phyloP scores from a whole-genome alignment of 768 basidiomycete genomes.

The Suillus variegatus region DNA sequence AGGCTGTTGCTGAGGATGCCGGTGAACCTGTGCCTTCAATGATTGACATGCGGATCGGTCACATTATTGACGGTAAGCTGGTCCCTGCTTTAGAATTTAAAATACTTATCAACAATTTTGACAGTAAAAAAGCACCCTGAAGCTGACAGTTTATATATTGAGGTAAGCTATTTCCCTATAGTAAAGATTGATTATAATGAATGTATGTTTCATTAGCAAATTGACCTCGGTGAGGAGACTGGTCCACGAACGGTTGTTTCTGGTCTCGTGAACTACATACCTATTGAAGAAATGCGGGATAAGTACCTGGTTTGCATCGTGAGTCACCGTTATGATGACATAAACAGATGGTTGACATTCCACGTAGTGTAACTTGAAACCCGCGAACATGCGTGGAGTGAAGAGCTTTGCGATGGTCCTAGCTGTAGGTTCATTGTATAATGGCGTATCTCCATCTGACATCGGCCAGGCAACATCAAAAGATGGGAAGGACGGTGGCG shows the following conservation, averaged over 20 bases:
- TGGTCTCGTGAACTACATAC: slow-evolving; percentile 94
- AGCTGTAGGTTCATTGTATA: slow-evolving; percentile 48
- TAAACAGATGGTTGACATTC: slow-evolving; percentile 3
- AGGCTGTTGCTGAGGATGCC: slow-evolving; percentile 54
- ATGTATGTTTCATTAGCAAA: slow-evolving; percentile 60
- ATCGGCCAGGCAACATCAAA: slow-evolving; percentile 77
- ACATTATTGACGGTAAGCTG: slow-evolving; percentile 81
- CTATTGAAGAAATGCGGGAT: slow-evolving; percentile 90
- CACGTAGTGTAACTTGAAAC: slow-evolving; percentile 86
- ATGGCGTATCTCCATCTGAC: slow-evolving; percentile 6
- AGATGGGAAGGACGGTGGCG: slow-evolving; percentile 85
- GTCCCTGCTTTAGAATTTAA: background rate
- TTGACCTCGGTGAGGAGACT: slow-evolving; percentile 92
- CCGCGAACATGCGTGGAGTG: slow-evolving; percentile 94
- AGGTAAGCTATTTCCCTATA: slow-evolving; percentile 47
- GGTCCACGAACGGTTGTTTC: slow-evolving; percentile 97
- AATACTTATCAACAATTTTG: background rate
- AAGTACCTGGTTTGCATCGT: slow-evolving; percentile 84
- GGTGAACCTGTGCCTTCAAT: slow-evolving; percentile 92
- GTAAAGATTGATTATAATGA: slow-evolving; percentile 2
- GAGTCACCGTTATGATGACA: slow-evolving; percentile 23
- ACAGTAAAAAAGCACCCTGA: slow-evolving; percentile 95
- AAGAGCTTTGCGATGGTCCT: slow-evolving; percentile 99
- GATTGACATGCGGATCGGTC: slow-evolving; percentile 95
- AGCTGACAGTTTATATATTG: slow-evolving; percentile 96